A percentile compares a stretch with the other conserved stretches of the same genome.
These are phyloP conservation scores for Russula virescens DNA, from an alignment of 768 basidiomycete genomes.

Conservation along the genomic window DNA sequence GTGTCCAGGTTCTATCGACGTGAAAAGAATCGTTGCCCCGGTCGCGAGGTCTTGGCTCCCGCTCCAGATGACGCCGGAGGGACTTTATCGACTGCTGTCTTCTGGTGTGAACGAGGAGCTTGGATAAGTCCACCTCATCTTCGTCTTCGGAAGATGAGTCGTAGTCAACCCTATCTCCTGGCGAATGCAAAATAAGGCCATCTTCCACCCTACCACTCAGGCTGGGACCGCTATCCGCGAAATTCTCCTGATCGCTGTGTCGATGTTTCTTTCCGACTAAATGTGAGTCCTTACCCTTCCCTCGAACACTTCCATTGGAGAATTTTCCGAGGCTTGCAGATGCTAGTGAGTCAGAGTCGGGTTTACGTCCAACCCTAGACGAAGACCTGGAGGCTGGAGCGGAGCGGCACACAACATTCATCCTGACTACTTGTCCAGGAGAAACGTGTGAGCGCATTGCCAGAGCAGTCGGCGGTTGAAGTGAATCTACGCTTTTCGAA, in stretches of 20 bases:
- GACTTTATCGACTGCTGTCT: constrained; percentile 71
- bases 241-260: constrained; percentile 28
- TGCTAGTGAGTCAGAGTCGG: constrained; percentile 12
- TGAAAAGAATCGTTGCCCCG: background rate
- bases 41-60: constrained; percentile 1
- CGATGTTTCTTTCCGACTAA: constrained; percentile 16
- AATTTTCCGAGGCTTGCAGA: constrained; percentile 5
- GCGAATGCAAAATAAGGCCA: constrained; percentile 42
- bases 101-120: constrained; percentile 63
- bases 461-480: constrained; percentile 19
- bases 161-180: constrained; percentile 25
- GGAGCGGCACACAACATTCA: constrained; percentile 61
- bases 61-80: constrained; percentile 55
- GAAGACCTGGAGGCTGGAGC: constrained; percentile 60
- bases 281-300: constrained; percentile 28
- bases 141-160: constrained; percentile 35
- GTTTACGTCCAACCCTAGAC: constrained; percentile 34
- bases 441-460: constrained; percentile 29
- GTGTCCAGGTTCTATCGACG: background rate
- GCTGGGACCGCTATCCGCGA: constrained; percentile 28
- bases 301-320: constrained; percentile 23
- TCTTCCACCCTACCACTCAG: constrained; percentile 46
- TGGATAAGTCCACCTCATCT: constrained; percentile 60
- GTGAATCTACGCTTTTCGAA: background rate
- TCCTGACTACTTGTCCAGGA: constrained; percentile 41